phyloP scores from a whole-genome alignment of 2,329 filamentous ascomycete species.

The Lachnellula suecica region DNA sequence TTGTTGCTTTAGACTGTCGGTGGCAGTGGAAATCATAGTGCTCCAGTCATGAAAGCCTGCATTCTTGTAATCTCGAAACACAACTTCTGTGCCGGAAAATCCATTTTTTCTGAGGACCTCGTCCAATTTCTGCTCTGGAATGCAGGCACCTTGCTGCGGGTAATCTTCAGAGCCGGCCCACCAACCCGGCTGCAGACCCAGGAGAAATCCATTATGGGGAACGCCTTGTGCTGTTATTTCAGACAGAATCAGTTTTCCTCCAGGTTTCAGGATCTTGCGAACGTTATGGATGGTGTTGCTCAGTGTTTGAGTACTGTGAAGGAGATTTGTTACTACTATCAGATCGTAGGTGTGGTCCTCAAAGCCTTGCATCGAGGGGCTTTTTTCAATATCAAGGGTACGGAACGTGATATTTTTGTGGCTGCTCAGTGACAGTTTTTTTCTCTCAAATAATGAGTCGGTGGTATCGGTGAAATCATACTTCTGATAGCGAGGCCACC shows the following conservation, averaged over 20 bases:
- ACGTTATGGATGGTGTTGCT: conserved; percentile 24
- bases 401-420: neutral
- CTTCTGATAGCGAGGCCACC: neutral
- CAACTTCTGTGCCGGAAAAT: conserved; percentile 29
- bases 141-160: conserved; percentile 2
- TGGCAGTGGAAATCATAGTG: neutral
- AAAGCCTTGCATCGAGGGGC: conserved; percentile 19
- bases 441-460: neutral
- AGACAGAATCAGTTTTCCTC: conserved; percentile 27
- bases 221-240: conserved; percentile 13
- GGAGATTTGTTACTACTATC: conserved; percentile 21
- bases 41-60: neutral
- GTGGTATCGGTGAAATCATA: conserved; percentile 4
- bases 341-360: conserved; percentile 16
- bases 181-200: conserved; percentile 37
- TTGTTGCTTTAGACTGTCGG: neutral
- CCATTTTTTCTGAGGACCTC: conserved; percentile 5
- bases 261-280: conserved; percentile 29
- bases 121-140: conserved; percentile 2
- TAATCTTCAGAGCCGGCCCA: conserved; percentile 30
- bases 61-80: conserved; percentile 5
- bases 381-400: conserved; percentile 5
- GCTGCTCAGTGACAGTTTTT: too few species aligned
- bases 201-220: neutral
- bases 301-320: conserved; percentile 18